Evolutionary conservation across 1,284 basidiomycete genomes (phyloP).

Genomic region (Anthracocystis walkeri): DNA sequence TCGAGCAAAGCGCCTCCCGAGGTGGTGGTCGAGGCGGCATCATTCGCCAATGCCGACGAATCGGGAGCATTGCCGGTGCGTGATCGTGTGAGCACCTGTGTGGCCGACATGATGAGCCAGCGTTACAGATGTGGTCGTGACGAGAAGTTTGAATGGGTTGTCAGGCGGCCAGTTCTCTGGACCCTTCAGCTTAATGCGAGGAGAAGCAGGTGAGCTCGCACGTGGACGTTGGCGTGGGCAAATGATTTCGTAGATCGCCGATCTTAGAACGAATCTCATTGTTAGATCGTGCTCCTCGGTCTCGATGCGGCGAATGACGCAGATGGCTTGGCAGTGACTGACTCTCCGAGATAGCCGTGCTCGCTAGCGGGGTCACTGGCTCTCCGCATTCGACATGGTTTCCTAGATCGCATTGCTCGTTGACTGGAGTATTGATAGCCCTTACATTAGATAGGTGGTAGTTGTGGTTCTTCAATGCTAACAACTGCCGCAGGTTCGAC

Average conservation of each 20-base stretch:
- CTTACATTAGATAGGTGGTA: too few species aligned
- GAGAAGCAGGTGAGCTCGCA: too few species aligned
- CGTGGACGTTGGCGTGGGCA: too few species aligned
- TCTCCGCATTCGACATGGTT: too few species aligned
- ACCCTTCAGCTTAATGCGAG: too few species aligned
- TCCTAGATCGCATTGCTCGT: too few species aligned
- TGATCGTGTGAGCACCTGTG: conserved; percentile 22
- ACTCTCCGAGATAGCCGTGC: conserved; percentile 11
- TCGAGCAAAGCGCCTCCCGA: conserved; percentile 15
- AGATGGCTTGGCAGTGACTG: conserved; percentile 10
- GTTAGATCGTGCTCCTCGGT: not conserved
- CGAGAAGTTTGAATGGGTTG: too few species aligned
- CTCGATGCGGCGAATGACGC: conserved; percentile 8
- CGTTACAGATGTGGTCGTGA: too few species aligned
- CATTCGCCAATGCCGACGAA: conserved; percentile 3
- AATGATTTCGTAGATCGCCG: not conserved
- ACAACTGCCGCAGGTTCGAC: too few species aligned
- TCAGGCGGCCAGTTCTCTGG: too few species aligned
- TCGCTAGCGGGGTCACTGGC: not conserved
- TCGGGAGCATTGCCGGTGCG: not conserved
- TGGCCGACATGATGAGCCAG: conserved; percentile 16
- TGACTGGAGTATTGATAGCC: too few species aligned
- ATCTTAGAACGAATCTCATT: not conserved
- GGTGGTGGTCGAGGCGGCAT: conserved; percentile 7
- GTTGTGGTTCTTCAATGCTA: too few species aligned